phyloP scores from a whole-genome alignment of 139 green algal species.

The Dunaliella primolecta region DNA sequence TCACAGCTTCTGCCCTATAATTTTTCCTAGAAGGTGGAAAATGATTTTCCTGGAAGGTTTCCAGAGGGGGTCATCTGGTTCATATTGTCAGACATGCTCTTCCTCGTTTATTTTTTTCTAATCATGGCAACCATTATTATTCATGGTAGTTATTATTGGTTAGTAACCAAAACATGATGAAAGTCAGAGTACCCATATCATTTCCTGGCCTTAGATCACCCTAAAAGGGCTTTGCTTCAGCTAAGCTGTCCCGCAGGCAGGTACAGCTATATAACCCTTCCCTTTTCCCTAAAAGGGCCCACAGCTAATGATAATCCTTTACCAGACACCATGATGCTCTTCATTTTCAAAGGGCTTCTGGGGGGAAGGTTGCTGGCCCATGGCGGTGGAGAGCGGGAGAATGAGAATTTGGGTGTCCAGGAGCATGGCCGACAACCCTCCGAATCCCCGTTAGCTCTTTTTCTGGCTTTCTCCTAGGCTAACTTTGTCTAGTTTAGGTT shows the following conservation, averaged over 20 bases:
- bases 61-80: too few species aligned
- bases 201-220: too few species aligned
- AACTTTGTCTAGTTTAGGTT: too few species aligned
- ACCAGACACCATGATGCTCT: background rate
- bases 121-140: too few species aligned
- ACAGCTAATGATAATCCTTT: background rate
- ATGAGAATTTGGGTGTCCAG: too few species aligned
- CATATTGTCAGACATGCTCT: too few species aligned
- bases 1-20: too few species aligned
- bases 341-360: background rate
- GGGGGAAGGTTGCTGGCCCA: background rate
- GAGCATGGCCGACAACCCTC: too few species aligned
- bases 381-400: background rate
- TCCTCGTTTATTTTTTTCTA: too few species aligned
- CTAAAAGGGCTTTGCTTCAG: background rate
- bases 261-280: background rate
- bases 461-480: background rate
- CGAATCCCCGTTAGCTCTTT: too few species aligned
- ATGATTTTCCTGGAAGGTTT: too few species aligned
- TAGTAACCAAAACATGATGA: background rate
- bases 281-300: background rate
- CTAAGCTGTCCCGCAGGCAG: background rate
- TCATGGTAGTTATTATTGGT: background rate
- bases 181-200: background rate
- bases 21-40: too few species aligned